Base-by-base conservation (phyloP, 139 green algal genomes). In the Chlorella ohadii region DNA sequence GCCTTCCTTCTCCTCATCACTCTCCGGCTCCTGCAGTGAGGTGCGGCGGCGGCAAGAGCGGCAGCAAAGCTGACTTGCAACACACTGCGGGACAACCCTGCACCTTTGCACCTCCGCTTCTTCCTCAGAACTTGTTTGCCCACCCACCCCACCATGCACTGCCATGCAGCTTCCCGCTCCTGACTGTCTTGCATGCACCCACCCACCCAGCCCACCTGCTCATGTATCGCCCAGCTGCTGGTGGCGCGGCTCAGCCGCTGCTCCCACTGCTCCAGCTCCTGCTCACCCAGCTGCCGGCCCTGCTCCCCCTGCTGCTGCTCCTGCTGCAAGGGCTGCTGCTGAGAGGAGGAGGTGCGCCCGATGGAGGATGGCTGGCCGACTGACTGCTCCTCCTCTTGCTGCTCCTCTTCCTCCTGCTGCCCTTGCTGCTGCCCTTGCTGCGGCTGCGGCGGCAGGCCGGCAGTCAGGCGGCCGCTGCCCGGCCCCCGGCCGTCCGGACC, bases 1-100 rank as follows among this genome's bases (percentile, higher is more conserved):
- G 23, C 78, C 84, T 27, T 57, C 76, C 57, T 79, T 44, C 38
- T 63, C 81, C 39, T 66, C 44, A 4, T 81, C n/a, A 23, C 70
- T 56, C 70, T 76, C 78, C 3, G 55, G 44, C 31, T 59, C 51
- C 51, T 59, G 51, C 51, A 59, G 51, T 11, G 11, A 16, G 6
- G 7, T 6, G 11, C 6, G 11, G 44, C 44, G 51, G 51, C 12
- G 15, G 51, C 51, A 22, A 13, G 44, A 9, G 44, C 44, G n/a
- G n/a, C 44, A 51, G 44, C 44, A 51, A 9, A 51, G 44, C n/a
- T n/a, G n/a, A n/a, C n/a, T n/a, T n/a, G n/a, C n/a, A n/a, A n/a
- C n/a, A n/a, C n/a, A n/a, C n/a, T n/a, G n/a, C n/a, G n/a, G n/a
- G n/a, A n/a, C n/a, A n/a, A n/a, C n/a, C n/a, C n/a, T n/a, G n/a